Evolutionary conservation across 176 grass and related monocot species (phyloP).

Genomic region (Triticum timopheevii): DNA sequence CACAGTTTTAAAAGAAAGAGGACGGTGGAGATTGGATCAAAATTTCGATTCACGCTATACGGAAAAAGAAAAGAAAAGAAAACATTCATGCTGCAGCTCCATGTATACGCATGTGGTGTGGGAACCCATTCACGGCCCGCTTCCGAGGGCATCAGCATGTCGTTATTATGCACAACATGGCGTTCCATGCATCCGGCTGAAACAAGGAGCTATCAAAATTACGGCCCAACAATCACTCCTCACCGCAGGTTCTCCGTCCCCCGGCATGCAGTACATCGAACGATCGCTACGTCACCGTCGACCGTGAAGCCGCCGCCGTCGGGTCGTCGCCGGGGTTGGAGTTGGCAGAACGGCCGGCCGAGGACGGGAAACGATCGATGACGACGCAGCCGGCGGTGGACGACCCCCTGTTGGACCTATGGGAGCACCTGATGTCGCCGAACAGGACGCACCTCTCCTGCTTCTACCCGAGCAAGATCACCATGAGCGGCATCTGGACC

Average conservation of each 20-base stretch:
- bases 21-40: too few species aligned
- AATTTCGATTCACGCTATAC: too few species aligned
- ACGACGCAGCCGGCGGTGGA: neutral
- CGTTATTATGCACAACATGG: neutral
- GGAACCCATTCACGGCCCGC: neutral
- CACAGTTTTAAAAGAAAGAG: too few species aligned
- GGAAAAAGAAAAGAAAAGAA: too few species aligned
- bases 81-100: neutral
- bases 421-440: neutral
- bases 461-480: constrained; percentile 59
- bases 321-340: neutral
- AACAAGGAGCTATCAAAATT: neutral
- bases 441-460: constrained; percentile 31
- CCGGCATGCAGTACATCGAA: neutral
- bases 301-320: neutral
- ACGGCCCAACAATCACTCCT: constrained; percentile 5
- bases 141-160: neutral
- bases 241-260: neutral
- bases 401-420: constrained; percentile 11
- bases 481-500: constrained; percentile 53
- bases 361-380: neutral
- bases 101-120: neutral
- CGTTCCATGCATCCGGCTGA: neutral
- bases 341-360: neutral
- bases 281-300: neutral